These are phyloP conservation scores for Didymella keratinophila DNA, from an alignment of 2,329 filamentous ascomycete genomes.

Conservation along the genomic window DNA sequence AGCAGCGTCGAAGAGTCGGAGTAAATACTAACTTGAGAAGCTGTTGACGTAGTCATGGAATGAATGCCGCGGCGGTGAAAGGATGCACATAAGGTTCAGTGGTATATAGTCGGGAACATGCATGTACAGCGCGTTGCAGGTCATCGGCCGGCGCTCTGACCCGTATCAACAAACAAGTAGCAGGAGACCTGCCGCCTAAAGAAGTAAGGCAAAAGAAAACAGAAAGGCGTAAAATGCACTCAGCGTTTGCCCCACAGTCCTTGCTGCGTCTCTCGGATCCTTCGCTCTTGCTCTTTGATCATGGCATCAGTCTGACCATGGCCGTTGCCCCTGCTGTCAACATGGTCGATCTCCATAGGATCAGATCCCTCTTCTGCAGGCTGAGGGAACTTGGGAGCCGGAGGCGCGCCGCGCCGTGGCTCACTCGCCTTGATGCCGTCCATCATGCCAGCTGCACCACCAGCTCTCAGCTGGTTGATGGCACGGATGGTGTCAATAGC, in stretches of 20 bases:
- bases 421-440: constrained; percentile 66
- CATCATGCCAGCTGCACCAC: constrained; percentile 66
- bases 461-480: constrained; percentile 72
- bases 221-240: background rate
- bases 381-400: constrained; percentile 43
- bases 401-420: constrained; percentile 53
- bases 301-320: constrained; percentile 69
- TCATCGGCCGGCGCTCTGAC: constrained; percentile 14
- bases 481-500: constrained; percentile 73
- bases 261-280: constrained; percentile 65
- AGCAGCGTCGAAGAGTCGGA: background rate
- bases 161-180: constrained; percentile 4
- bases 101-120: constrained; percentile 16
- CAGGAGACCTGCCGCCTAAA: background rate
- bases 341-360: constrained; percentile 55
- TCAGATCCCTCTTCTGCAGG: constrained; percentile 43
- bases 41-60: background rate
- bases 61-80: background rate
- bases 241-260: constrained; percentile 61
- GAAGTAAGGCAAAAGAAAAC: constrained; percentile 3
- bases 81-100: constrained; percentile 1
- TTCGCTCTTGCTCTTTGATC: constrained; percentile 66
- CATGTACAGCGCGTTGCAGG: constrained; percentile 6
- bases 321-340: constrained; percentile 66
- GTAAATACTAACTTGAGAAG: background rate